phyloP scores from a whole-genome alignment of 495 filamentous ascomycete species.

The Annulohypoxylon bovei region DNA sequence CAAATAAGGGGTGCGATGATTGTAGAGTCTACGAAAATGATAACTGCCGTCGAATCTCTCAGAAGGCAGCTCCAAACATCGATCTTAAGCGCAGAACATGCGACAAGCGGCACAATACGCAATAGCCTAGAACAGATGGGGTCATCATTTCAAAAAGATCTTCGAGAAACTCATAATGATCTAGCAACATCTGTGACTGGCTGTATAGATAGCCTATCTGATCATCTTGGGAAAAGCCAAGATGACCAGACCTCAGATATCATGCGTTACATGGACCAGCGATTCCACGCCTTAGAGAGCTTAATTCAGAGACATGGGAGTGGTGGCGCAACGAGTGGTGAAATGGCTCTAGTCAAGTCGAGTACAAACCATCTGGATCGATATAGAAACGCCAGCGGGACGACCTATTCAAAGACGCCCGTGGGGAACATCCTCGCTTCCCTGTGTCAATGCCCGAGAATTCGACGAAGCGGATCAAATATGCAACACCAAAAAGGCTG shows the following conservation, averaged over 20 bases:
- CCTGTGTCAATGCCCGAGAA: conserved; percentile 9
- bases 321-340: too few species aligned
- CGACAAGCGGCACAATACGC: neutral
- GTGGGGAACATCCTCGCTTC: neutral
- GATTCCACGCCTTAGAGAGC: neutral
- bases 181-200: neutral
- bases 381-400: neutral
- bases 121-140: neutral
- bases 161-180: neutral
- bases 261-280: neutral
- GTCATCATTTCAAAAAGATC: neutral
- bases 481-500: conserved; percentile 3
- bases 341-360: neutral
- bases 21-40: neutral
- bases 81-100: neutral
- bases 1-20: neutral
- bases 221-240: neutral
- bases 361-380: neutral
- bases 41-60: neutral
- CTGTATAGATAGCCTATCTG: neutral
- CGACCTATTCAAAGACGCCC: neutral
- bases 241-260: neutral
- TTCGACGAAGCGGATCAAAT: neutral
- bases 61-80: conserved; percentile 5
- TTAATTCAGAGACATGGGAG: neutral